Conservation (phyloP, 306 rosid genomes). For the Ziziphus jujuba region DNA sequence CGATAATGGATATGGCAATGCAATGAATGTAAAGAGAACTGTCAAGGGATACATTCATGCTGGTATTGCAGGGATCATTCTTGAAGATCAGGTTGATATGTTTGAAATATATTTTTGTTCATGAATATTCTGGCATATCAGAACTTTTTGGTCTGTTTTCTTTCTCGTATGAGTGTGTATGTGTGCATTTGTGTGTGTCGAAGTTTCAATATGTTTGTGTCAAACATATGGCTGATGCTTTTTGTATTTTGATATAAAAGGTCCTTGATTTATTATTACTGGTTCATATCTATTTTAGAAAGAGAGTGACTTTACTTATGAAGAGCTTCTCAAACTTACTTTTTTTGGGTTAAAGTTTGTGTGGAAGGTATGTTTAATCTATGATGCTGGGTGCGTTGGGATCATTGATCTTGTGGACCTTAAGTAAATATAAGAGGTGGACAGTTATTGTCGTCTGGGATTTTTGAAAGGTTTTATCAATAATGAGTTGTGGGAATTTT, state of each 20-base stretch:
- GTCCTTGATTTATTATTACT: no score
- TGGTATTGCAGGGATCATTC: conserved; percentile 81
- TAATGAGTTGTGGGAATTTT: not conserved
- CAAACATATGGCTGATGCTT: no score
- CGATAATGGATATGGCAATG: conserved; percentile 87
- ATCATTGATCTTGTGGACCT: not conserved
- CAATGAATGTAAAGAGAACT: conserved; percentile 87
- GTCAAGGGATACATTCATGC: conserved; percentile 74
- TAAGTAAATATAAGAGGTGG: not conserved
- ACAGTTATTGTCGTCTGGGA: not conserved
- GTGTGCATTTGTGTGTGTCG: no score
- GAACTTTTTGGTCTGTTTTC: not conserved
- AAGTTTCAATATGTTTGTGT: no score
- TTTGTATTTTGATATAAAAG: no score
- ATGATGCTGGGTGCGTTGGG: not conserved
- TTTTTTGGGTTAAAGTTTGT: not conserved
- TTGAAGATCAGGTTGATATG: conserved; percentile 79
- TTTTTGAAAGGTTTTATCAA: not conserved
- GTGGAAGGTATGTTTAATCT: not conserved
- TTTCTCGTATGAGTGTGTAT: not conserved
- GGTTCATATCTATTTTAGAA: no score
- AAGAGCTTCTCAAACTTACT: no score
- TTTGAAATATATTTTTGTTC: not conserved
- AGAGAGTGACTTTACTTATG: no score
- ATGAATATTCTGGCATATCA: not conserved